Conservation (phyloP, 116 monocot genomes). For the Thalassia testudinum region DNA sequence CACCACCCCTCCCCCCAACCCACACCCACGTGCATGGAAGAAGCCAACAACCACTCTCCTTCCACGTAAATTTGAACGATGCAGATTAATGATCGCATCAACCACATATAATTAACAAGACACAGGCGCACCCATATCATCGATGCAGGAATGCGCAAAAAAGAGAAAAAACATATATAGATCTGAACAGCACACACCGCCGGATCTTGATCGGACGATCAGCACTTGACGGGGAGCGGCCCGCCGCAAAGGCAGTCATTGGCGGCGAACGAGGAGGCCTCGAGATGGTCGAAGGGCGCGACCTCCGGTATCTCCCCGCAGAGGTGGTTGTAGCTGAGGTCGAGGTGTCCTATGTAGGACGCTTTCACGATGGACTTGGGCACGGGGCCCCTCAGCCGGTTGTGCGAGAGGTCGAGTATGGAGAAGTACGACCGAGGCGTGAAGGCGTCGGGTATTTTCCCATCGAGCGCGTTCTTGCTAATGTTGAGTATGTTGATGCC, state of each 20-base stretch:
- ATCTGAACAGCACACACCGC: too few species aligned
- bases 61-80: too few species aligned
- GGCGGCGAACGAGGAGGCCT: conserved; percentile 1
- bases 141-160: too few species aligned
- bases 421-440: conserved; percentile 35
- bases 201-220: too few species aligned
- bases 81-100: too few species aligned
- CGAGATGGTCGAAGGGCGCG: background rate
- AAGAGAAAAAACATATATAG: too few species aligned
- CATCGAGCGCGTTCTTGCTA: conserved; percentile 48
- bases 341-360: conserved; percentile 12
- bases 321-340: conserved; percentile 13
- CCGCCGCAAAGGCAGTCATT: conserved; percentile 14
- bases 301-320: conserved; percentile 16
- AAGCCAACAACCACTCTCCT: too few species aligned
- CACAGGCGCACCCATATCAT: too few species aligned
- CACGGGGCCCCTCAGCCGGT: conserved; percentile 33
- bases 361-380: conserved; percentile 29
- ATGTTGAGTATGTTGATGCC: conserved; percentile 60
- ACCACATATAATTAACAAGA: too few species aligned
- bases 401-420: conserved; percentile 41
- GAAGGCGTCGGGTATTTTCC: conserved; percentile 57
- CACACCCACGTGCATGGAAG: too few species aligned
- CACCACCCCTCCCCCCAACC: too few species aligned
- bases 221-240: conserved; percentile 1